A percentile compares a stretch with the other conserved stretches of the same genome.
phyloP scores from a whole-genome alignment of 2,329 filamentous ascomycete species.

The Xylaria sp. region DNA sequence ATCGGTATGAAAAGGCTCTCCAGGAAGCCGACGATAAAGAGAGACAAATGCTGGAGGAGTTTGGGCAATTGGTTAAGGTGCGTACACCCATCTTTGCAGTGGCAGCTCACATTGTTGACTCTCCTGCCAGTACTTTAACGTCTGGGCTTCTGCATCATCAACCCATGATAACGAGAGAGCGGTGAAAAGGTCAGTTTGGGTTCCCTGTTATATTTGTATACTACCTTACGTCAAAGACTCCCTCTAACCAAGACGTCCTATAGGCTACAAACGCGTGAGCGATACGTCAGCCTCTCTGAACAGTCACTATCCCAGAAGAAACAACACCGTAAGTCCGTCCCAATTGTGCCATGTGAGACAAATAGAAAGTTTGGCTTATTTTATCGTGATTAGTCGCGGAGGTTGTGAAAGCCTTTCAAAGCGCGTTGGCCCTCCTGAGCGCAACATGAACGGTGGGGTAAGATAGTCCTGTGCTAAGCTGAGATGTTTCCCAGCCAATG shows the following conservation, averaged over 20 bases:
- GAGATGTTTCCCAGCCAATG: not conserved
- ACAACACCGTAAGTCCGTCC: constrained; percentile 75
- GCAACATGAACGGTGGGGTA: constrained; percentile 35
- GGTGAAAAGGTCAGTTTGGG: constrained; percentile 71
- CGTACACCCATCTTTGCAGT: constrained; percentile 23
- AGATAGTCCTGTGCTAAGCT: not conserved
- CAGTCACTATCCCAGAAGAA: constrained; percentile 76
- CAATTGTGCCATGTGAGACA: constrained; percentile 33
- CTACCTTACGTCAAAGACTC: not conserved
- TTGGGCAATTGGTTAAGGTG: constrained; percentile 73
- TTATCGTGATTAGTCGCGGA: constrained; percentile 55
- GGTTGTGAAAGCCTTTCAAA: constrained; percentile 71
- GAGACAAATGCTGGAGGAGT: constrained; percentile 72
- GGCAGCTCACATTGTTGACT: constrained; percentile 10
- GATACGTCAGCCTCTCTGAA: constrained; percentile 80
- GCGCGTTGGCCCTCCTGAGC: constrained; percentile 66
- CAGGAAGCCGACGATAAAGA: constrained; percentile 71
- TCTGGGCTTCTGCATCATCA: constrained; percentile 80
- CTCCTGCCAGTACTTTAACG: constrained; percentile 73
- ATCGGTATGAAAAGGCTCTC: constrained; percentile 74
- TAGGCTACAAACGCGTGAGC: constrained; percentile 81
- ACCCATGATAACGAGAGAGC: constrained; percentile 80
- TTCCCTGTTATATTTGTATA: constrained; percentile 26
- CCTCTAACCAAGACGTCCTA: constrained; percentile 27
- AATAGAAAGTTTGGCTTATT: constrained; percentile 35